Evolutionary conservation across 1,284 basidiomycete genomes (phyloP), one percentile per base, ranked within the genome.

Genomic region (Spongiforma sp.): DNA sequence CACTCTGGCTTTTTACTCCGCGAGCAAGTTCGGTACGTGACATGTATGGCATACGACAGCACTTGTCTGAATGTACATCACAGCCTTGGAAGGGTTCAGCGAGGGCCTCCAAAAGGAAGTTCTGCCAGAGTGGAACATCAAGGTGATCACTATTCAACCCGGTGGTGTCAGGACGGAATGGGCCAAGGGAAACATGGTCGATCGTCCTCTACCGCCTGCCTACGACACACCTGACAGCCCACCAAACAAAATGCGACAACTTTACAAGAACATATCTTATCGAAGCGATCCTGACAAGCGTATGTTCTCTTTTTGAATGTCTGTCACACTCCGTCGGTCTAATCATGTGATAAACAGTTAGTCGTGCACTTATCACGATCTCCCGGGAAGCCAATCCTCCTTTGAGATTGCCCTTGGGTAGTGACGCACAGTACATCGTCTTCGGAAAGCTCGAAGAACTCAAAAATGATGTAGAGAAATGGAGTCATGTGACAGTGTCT

Each of bases 11-110:
- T 74, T 62, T 39, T 73, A 71, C 37, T 68, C 43, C 56, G 71
- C 71, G 11, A 73, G 71, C 65, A 72, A 72, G 46, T 72, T 72
- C 5, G 71, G 71, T 73, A 34, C 3, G 71, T 54, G 6, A 48
- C 43, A 4, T 10, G 21, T 2, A 0, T 30, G 21, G n/a, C 28
- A 28, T 11, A 32, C 17, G 30, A 28, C 19, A 17, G 14, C 10
- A 2, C 4, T 52, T 4, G 4, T 11, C 32, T 60, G 19, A 62
- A 19, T 21, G 7, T n/a, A 17, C 5, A 19, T 52, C 50, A 52
- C 19, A 52, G 72, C 70, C 1, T 61, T 71, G 50, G 70, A 74
- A 59, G 70, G 70, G 8, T 71, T 71, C 39, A 65, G 72, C 21
- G 72, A 71, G 39, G 62, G 32, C 3, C 58, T 71, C 9, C 60